Conservation (phyloP, 495 filamentous ascomycete species). For the Penicillium silybi region DNA sequence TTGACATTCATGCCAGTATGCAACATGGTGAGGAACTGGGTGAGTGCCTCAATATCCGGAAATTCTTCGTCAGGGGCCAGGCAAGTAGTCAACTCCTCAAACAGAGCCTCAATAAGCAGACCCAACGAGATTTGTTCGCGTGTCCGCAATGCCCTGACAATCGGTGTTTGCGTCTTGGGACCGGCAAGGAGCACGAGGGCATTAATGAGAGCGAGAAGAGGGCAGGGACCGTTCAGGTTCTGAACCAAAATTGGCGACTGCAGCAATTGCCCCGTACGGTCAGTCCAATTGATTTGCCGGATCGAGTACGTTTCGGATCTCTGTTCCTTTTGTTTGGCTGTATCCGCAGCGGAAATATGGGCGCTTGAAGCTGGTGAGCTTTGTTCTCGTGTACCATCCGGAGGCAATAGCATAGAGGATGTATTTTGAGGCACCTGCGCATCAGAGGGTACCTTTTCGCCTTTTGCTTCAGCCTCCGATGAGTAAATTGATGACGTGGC, state of each 20-base stretch:
- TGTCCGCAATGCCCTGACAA: constrained; percentile 69
- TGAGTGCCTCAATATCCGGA: constrained; percentile 84
- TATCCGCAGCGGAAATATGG: constrained; percentile 30
- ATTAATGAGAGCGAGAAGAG: constrained; percentile 89
- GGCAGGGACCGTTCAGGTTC: constrained; percentile 91
- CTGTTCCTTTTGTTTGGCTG: constrained; percentile 40
- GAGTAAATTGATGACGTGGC: constrained; percentile 16
- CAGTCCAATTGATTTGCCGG: constrained; percentile 61
- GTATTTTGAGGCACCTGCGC: not conserved
- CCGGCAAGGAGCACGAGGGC: constrained; percentile 79
- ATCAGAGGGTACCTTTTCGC: not conserved
- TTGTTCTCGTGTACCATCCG: not conserved
- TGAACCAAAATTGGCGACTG: constrained; percentile 81
- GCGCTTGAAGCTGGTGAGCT: not conserved
- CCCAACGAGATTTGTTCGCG: constrained; percentile 87
- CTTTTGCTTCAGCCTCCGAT: constrained; percentile 4
- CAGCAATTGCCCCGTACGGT: constrained; percentile 39
- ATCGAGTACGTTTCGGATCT: constrained; percentile 67
- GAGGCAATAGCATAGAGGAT: not conserved
- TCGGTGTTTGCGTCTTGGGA: constrained; percentile 56
- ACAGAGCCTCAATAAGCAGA: constrained; percentile 77
- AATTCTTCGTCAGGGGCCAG: constrained; percentile 51
- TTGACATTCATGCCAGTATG: constrained; percentile 99
- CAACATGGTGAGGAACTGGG: constrained; percentile 78
- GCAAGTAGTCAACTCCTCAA: constrained; percentile 84